Evolutionary conservation across 371 early-diverging fungal species (phyloP).

Genomic region (Mucor racemosus): DNA sequence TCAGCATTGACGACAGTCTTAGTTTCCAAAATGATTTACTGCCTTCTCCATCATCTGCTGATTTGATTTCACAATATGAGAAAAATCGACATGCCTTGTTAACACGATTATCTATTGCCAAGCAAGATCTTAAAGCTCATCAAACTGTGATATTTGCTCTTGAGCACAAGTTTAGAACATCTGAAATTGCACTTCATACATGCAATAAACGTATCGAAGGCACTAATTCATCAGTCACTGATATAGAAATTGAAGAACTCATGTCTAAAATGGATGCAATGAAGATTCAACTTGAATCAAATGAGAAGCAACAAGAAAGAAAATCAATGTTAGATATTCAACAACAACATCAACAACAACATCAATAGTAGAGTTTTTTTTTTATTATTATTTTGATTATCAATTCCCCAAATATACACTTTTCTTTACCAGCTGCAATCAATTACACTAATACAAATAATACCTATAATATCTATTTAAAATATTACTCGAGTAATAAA

Average conservation of each 20-base stretch:
- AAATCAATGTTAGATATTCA: conserved; percentile 13
- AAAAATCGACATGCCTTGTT: conserved; percentile 21
- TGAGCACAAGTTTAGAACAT: conserved; percentile 21
- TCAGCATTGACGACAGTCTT: not conserved
- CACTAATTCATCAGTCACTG: conserved; percentile 12
- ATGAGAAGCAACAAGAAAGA: conserved; percentile 17
- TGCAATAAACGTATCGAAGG: conserved; percentile 20
- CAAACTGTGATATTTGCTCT: conserved; percentile 10
- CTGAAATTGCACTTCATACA: conserved; percentile 14
- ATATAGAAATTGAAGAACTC: conserved; percentile 30
- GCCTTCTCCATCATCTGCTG: conserved; percentile 5
- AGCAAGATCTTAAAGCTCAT: conserved; percentile 20
- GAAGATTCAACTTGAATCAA: conserved; percentile 29
- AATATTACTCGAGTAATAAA: too few species aligned
- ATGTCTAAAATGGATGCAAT: conserved; percentile 36
- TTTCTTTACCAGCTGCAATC: too few species aligned
- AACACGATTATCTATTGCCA: conserved; percentile 20
- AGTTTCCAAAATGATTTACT: not conserved
- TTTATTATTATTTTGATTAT: too few species aligned
- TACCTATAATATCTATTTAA: too few species aligned
- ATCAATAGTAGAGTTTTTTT: too few species aligned
- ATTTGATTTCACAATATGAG: conserved; percentile 18
- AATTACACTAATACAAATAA: too few species aligned
- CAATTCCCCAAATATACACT: too few species aligned
- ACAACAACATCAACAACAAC: not conserved